Conservation (phyloP, 2,329 filamentous ascomycete species). For the Tolypocladium nubicola region DNA sequence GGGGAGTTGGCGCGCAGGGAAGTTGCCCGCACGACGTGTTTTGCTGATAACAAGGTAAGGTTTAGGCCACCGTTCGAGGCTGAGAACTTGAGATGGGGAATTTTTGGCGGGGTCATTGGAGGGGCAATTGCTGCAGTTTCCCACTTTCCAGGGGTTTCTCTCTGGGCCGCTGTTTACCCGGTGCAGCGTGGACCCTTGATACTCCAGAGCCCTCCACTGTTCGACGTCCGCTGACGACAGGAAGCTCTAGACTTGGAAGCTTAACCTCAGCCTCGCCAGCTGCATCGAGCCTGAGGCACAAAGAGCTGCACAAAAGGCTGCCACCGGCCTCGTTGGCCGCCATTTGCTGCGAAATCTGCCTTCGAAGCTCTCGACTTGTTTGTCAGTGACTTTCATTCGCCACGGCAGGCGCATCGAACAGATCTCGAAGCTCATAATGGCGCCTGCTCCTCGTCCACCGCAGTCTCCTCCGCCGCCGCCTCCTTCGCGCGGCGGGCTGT, state of each 20-base stretch:
- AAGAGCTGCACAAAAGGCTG: neutral
- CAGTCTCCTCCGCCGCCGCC: slow-evolving; percentile 21
- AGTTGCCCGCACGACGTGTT: neutral
- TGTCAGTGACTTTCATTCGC: neutral
- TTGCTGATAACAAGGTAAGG: neutral
- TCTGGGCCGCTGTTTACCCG: slow-evolving; percentile 18
- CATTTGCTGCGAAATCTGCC: no score
- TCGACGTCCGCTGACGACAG: neutral
- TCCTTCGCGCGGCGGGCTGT: slow-evolving; percentile 42
- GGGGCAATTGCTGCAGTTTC: slow-evolving; percentile 15
- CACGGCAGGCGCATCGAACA: neutral
- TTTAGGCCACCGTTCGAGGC: neutral
- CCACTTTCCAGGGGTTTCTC: neutral
- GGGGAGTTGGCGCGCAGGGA: neutral
- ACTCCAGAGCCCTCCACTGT: neutral
- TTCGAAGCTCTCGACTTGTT: neutral
- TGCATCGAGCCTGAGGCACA: neutral
- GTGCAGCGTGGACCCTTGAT: slow-evolving; percentile 5
- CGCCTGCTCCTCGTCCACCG: slow-evolving; percentile 11
- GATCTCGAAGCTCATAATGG: slow-evolving; percentile 9
- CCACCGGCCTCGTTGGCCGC: neutral
- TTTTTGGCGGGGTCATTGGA: slow-evolving; percentile 24
- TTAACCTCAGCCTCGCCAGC: neutral
- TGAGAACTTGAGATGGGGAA: slow-evolving; percentile 5
- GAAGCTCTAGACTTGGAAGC: neutral